Evolutionary conservation across 768 basidiomycete genomes (phyloP).

Genomic region (Sistotremastrum niveocremeum): DNA sequence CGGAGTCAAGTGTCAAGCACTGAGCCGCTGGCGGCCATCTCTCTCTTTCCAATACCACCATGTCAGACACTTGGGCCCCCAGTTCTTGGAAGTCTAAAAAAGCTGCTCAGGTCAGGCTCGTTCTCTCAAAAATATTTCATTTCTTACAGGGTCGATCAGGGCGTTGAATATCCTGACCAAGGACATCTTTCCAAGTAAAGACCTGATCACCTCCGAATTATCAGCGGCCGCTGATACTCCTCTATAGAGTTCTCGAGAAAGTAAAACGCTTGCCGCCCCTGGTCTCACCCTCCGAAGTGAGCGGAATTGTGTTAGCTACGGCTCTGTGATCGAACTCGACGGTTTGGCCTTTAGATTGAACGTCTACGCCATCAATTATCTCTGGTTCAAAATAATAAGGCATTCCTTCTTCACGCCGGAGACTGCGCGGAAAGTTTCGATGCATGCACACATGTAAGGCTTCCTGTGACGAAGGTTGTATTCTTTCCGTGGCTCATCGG

Average conservation of each 20-base stretch:
- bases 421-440: conserved; percentile 97
- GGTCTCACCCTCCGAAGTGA: conserved; percentile 85
- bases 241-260: conserved; percentile 59
- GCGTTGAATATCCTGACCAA: conserved; percentile 55
- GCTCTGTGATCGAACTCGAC: neutral
- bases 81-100: conserved; percentile 70
- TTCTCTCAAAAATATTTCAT: neutral
- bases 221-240: conserved; percentile 3
- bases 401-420: conserved; percentile 92
- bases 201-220: neutral
- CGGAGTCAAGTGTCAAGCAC: too few relatives aligned
- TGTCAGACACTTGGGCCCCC: conserved; percentile 41
- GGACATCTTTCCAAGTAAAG: conserved; percentile 43
- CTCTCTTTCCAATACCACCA: neutral
- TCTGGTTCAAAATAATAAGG: conserved; percentile 73
- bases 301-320: conserved; percentile 5
- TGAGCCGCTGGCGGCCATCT: neutral
- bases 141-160: conserved; percentile 25
- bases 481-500: conserved; percentile 1
- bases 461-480: neutral
- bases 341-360: conserved; percentile 44
- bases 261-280: conserved; percentile 73
- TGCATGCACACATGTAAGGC: conserved; percentile 73
- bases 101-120: conserved; percentile 50
- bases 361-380: conserved; percentile 67